Percentiles rank a stretch among this genome's conserved stretches.
These are phyloP conservation scores for Rhizoclosmatium globosum DNA, from an alignment of 192 early-diverging fungal genomes.

Conservation along the genomic window DNA sequence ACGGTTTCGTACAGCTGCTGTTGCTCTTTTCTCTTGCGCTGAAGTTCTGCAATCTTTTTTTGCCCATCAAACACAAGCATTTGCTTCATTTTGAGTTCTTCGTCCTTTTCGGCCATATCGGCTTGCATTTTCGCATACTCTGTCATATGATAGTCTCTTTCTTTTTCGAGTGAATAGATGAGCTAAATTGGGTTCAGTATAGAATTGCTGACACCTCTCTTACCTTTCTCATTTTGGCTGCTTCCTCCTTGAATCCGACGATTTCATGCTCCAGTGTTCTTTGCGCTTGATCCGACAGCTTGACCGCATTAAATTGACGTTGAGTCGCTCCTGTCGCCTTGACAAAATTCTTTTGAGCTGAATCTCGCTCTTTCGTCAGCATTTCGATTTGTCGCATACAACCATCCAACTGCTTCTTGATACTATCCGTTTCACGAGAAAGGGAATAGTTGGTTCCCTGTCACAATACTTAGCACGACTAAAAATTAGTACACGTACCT, in stretches of 20 bases:
- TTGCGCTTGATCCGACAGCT: slow-evolving; percentile 63
- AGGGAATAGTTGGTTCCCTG: slow-evolving; percentile 50
- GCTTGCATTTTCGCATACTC: slow-evolving; percentile 45
- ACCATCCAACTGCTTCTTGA: slow-evolving; percentile 47
- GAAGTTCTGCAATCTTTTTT: slow-evolving; percentile 66
- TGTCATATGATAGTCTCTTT: slow-evolving; percentile 58
- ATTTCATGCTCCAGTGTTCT: slow-evolving; percentile 69
- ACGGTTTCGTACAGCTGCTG: slow-evolving; percentile 67
- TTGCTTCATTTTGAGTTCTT: slow-evolving; percentile 67
- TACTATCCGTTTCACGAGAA: slow-evolving; percentile 53
- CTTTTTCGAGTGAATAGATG: slow-evolving; percentile 68
- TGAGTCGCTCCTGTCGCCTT: slow-evolving; percentile 61
- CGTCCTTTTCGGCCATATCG: slow-evolving; percentile 47
- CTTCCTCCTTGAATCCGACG: slow-evolving; percentile 65
- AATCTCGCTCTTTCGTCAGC: slow-evolving; percentile 60
- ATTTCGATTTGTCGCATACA: slow-evolving; percentile 52
- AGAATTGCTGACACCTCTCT: background rate
- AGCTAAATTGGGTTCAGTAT: slow-evolving; percentile 31
- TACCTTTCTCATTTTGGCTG: slow-evolving; percentile 67
- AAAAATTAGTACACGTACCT: slow-evolving; percentile 34
- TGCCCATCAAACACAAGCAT: slow-evolving; percentile 64
- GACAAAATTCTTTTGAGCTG: slow-evolving; percentile 65
- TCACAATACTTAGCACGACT: background rate
- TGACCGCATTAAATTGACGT: slow-evolving; percentile 62
- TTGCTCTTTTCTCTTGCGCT: slow-evolving; percentile 65